phyloP scores from a whole-genome alignment of 2,329 filamentous ascomycete species.

The Capronia epimyces region DNA sequence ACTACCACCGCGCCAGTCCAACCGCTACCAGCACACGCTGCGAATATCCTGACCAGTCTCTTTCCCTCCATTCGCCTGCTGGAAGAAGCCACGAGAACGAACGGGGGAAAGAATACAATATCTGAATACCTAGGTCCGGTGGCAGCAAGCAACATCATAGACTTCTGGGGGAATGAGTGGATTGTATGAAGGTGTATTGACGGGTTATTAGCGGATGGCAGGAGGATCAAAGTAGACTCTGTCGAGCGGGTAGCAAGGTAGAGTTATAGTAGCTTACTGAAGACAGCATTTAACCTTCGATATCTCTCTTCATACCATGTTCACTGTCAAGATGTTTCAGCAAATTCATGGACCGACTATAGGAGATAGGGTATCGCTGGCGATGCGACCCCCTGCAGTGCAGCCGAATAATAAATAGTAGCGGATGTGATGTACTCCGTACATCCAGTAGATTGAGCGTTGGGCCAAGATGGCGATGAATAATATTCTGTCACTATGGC shows the following conservation, averaged over 20 bases:
- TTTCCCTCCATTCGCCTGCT: constrained; percentile 26
- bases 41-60: constrained; percentile 33
- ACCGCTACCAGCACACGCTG: constrained; percentile 31
- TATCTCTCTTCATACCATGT: too few species aligned
- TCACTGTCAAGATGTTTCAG: too few species aligned
- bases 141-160: constrained; percentile 17
- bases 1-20: constrained; percentile 22
- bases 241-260: too few species aligned
- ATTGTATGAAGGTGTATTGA: constrained; percentile 6
- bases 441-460: too few species aligned
- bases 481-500: background rate
- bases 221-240: background rate
- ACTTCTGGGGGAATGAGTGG: constrained; percentile 28
- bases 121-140: constrained; percentile 8
- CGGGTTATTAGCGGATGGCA: background rate
- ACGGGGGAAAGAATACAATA: constrained; percentile 12
- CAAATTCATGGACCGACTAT: too few species aligned
- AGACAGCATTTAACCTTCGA: too few species aligned
- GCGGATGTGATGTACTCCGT: too few species aligned
- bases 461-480: too few species aligned
- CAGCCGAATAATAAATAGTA: too few species aligned
- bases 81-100: constrained; percentile 23
- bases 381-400: too few species aligned
- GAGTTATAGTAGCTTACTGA: too few species aligned
- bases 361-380: too few species aligned